A percentile compares a stretch with the other conserved stretches of the same genome.
These are phyloP conservation scores for Nyssa sinensis DNA, from an alignment of 148 eudicot genomes.

Conservation along the genomic window DNA sequence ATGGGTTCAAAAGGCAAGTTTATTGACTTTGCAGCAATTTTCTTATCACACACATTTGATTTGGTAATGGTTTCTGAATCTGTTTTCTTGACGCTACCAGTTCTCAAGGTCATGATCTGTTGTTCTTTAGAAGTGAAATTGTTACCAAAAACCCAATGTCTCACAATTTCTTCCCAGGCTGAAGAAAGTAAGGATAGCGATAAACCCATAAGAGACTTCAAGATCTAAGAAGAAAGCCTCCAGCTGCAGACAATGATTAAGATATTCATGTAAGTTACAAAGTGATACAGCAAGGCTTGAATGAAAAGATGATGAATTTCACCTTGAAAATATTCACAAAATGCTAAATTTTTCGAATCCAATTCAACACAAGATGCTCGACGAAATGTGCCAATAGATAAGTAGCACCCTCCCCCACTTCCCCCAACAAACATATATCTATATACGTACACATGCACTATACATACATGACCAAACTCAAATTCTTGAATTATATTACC, in stretches of 20 bases:
- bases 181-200: constrained; percentile 51
- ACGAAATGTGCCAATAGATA: not conserved
- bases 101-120: constrained; percentile 38
- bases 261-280: not conserved
- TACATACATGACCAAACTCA: not conserved
- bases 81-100: constrained; percentile 39
- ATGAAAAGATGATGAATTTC: not conserved
- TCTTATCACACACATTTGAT: constrained; percentile 10
- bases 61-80: constrained; percentile 32
- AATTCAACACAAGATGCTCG: not conserved
- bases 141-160: constrained; percentile 27
- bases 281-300: not conserved
- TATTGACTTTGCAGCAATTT: constrained; percentile 24
- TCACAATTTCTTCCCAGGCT: constrained; percentile 58
- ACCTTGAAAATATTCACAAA: too few species aligned
- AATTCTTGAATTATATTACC: not conserved
- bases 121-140: constrained; percentile 21
- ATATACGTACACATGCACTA: not conserved
- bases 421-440: too few species aligned
- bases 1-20: constrained; percentile 46
- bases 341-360: not conserved
- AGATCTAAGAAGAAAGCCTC: not conserved
- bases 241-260: constrained; percentile 5
- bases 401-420: not conserved
- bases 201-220: constrained; percentile 30